A percentile compares a stretch with the other conserved stretches of the same genome.
Evolutionary conservation across 2,329 filamentous ascomycete genomes (phyloP).

Genomic region (Calonectria leucothoes): DNA sequence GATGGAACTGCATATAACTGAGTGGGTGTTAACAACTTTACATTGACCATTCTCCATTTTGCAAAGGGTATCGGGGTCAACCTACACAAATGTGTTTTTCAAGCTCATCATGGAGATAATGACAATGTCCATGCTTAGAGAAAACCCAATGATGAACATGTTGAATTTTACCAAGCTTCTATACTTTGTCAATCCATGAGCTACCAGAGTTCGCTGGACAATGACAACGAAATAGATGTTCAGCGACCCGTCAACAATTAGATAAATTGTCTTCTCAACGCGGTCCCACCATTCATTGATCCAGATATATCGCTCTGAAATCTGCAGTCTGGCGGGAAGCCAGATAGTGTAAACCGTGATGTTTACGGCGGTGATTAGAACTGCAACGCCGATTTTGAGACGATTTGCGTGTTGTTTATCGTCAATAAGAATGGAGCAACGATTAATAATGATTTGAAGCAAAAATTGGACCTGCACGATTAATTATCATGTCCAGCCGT

Average conservation of each 20-base stretch:
- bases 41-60: too few relatives aligned
- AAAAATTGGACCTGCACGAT: slow-evolving; percentile 35
- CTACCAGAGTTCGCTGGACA: slow-evolving; percentile 35
- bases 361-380: slow-evolving; percentile 40
- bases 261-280: slow-evolving; percentile 44
- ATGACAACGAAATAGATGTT: slow-evolving; percentile 43
- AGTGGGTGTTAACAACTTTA: background rate
- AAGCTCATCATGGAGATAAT: slow-evolving; percentile 45
- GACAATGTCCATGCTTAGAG: slow-evolving; percentile 42
- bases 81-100: slow-evolving; percentile 43
- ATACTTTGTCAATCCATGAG: slow-evolving; percentile 39
- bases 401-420: slow-evolving; percentile 29
- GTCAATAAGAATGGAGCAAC: slow-evolving; percentile 38
- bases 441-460: slow-evolving; percentile 43
- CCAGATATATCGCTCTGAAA: slow-evolving; percentile 37
- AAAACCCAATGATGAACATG: slow-evolving; percentile 44
- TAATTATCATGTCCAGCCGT: background rate
- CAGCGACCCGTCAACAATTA: slow-evolving; percentile 36
- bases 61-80: background rate
- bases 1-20: slow-evolving; percentile 62
- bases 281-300: slow-evolving; percentile 43
- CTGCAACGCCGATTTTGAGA: slow-evolving; percentile 34
- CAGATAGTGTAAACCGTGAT: slow-evolving; percentile 42
- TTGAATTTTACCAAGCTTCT: slow-evolving; percentile 41
- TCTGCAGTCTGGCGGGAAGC: slow-evolving; percentile 40